Evolutionary conservation across 164 flowering plant genomes (phyloP).

Genomic region (Piper betle): DNA sequence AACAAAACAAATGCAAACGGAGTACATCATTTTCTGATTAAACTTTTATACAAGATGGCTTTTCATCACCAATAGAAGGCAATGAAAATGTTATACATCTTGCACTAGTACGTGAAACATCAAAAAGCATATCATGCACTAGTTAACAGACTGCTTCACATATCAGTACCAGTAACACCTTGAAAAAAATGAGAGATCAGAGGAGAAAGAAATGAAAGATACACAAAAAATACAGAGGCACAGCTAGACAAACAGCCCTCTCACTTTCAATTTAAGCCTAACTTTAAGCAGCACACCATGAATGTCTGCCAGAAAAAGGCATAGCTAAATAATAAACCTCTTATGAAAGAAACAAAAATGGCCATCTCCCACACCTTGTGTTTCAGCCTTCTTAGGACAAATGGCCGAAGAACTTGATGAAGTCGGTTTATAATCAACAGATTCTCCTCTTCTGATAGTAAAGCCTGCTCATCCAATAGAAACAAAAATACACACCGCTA

Average conservation of each 20-base stretch:
- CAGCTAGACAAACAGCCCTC: too few relatives aligned
- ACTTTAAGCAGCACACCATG: too few relatives aligned
- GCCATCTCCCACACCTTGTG: slow-evolving; percentile 55
- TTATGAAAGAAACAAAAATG: neutral
- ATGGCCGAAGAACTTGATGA: slow-evolving; percentile 98
- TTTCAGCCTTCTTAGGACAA: slow-evolving; percentile 94
- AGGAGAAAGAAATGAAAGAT: too few relatives aligned
- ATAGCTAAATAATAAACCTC: too few relatives aligned
- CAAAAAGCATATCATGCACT: neutral
- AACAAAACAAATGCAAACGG: too few relatives aligned
- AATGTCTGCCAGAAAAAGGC: neutral
- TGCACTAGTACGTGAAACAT: neutral
- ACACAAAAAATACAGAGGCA: too few relatives aligned
- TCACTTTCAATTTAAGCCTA: too few relatives aligned
- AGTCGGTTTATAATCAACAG: slow-evolving; percentile 96
- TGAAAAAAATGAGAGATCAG: too few relatives aligned
- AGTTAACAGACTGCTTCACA: neutral
- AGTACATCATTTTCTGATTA: too few relatives aligned
- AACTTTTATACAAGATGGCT: too few relatives aligned
- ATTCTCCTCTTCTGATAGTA: slow-evolving; percentile 95
- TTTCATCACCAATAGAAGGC: too few relatives aligned
- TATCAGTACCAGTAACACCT: neutral
- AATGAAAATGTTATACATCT: neutral
- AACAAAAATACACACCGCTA: slow-evolving; percentile 7
- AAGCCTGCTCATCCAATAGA: slow-evolving; percentile 35